These are phyloP conservation scores for Aspergillus latus DNA, from an alignment of 2,329 filamentous ascomycete genomes.

Conservation along the genomic window DNA sequence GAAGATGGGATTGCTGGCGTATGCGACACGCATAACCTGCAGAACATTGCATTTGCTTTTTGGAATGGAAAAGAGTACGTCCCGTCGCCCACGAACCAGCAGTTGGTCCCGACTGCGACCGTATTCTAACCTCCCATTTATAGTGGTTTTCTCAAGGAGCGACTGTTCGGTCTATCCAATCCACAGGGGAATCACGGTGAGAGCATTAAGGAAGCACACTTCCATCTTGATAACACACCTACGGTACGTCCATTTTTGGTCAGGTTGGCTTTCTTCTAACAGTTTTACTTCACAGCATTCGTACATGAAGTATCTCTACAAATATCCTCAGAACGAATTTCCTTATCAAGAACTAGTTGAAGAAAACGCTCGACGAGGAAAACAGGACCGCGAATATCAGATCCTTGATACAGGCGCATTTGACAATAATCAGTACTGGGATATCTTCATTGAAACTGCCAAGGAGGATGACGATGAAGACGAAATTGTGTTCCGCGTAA, in stretches of 20 bases:
- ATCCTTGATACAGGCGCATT: conserved; percentile 86
- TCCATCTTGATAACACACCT: conserved; percentile 93
- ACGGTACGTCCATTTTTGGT: conserved; percentile 47
- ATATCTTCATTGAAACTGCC: conserved; percentile 93
- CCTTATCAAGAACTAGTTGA: conserved; percentile 85
- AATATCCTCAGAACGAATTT: conserved; percentile 88
- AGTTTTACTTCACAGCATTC: conserved; percentile 64
- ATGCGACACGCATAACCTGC: conserved; percentile 83
- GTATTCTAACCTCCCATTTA: conserved; percentile 9
- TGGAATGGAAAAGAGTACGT: conserved; percentile 95
- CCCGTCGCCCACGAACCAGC: background rate
- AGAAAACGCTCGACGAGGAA: conserved; percentile 76
- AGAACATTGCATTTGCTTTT: conserved; percentile 94
- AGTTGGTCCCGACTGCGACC: background rate
- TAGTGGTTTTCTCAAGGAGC: conserved; percentile 90
- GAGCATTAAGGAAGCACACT: conserved; percentile 94
- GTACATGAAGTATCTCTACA: conserved; percentile 99
- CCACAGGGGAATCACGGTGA: conserved; percentile 97
- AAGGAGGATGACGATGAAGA: conserved; percentile 92
- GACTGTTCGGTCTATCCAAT: conserved; percentile 91
- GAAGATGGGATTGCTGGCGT: conserved; percentile 97
- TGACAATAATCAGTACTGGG: conserved; percentile 89
- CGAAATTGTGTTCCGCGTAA: conserved; percentile 88
- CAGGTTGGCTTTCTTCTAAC: conserved; percentile 7
- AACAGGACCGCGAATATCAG: conserved; percentile 84